Conservation (phyloP, 352 stramenopile species). For the Synura sp. region DNA sequence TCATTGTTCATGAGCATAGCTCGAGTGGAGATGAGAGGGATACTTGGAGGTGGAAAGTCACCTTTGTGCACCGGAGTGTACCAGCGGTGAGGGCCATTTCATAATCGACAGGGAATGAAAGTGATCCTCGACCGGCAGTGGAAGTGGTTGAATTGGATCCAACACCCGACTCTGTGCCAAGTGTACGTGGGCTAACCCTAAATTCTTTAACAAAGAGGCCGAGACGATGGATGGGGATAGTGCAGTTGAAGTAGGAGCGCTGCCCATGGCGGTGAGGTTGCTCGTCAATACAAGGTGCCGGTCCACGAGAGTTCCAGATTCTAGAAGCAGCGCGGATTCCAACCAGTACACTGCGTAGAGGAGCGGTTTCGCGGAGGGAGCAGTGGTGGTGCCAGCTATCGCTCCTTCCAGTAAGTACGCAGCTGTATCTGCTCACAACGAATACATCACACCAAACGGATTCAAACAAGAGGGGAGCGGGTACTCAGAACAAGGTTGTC, state of each 20-base stretch:
- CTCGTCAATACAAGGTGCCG: no score
- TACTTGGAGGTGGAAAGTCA: not conserved
- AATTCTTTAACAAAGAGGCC: constrained; percentile 76
- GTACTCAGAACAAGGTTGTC: constrained; percentile 63
- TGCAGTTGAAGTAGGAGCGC: not conserved
- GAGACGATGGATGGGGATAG: constrained; percentile 55
- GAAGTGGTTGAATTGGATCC: not conserved
- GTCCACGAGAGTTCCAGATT: constrained; percentile 44
- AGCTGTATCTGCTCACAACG: constrained; percentile 54
- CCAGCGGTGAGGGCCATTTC: constrained; percentile 7
- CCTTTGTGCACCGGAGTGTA: no score
- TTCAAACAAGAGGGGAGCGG: constrained; percentile 58
- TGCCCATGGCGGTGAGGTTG: not conserved
- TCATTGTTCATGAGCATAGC: no score
- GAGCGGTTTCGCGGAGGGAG: constrained; percentile 55
- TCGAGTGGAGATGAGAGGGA: no score
- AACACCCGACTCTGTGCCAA: constrained; percentile 62
- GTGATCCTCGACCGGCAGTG: not conserved
- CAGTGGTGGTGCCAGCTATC: constrained; percentile 62
- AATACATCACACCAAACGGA: not conserved
- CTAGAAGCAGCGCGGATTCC: constrained; percentile 57
- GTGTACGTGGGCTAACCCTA: constrained; percentile 85
- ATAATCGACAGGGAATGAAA: not conserved
- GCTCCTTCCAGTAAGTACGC: constrained; percentile 77
- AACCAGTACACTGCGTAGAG: constrained; percentile 67